phyloP scores from a whole-genome alignment of 441 rosid genomes.

The Eruca vesicaria region DNA sequence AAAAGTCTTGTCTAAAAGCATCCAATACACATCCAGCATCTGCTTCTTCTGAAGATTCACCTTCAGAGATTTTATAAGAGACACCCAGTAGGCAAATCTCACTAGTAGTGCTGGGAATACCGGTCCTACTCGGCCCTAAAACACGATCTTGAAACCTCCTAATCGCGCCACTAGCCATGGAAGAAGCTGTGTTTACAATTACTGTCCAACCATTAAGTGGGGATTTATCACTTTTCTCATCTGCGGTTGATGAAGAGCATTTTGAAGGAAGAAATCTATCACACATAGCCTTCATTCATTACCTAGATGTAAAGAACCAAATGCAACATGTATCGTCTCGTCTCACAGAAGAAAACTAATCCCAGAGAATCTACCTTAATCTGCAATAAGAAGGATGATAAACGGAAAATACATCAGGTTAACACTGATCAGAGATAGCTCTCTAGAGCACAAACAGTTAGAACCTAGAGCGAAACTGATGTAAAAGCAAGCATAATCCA shows the following conservation, averaged over 20 bases:
- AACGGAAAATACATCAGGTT: background rate
- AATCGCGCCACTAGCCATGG: conserved; percentile 72
- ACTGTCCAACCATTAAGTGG: conserved; percentile 69
- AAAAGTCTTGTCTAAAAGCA: conserved; percentile 63
- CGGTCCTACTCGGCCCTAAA: conserved; percentile 67
- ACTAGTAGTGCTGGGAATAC: conserved; percentile 58
- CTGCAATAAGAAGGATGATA: background rate
- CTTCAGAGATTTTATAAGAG: conserved; percentile 61
- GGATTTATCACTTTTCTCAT: conserved; percentile 37
- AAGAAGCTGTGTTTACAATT: conserved; percentile 60
- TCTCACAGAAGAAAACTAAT: background rate
- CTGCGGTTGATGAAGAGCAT: conserved; percentile 45
- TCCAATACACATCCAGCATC: conserved; percentile 41
- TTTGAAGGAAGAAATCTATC: conserved; percentile 56
- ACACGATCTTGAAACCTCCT: conserved; percentile 89
- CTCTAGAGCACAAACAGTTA: background rate
- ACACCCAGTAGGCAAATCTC: conserved; percentile 92
- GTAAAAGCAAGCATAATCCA: background rate
- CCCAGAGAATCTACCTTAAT: background rate
- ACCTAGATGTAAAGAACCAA: conserved; percentile 50
- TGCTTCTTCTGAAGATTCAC: conserved; percentile 43
- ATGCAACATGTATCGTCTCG: conserved; percentile 23
- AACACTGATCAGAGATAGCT: background rate
- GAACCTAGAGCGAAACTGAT: background rate
- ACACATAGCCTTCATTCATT: conserved; percentile 80